Base-by-base conservation (phyloP, 352 stramenopile species). In the Phytopythium mirpurense region DNA sequence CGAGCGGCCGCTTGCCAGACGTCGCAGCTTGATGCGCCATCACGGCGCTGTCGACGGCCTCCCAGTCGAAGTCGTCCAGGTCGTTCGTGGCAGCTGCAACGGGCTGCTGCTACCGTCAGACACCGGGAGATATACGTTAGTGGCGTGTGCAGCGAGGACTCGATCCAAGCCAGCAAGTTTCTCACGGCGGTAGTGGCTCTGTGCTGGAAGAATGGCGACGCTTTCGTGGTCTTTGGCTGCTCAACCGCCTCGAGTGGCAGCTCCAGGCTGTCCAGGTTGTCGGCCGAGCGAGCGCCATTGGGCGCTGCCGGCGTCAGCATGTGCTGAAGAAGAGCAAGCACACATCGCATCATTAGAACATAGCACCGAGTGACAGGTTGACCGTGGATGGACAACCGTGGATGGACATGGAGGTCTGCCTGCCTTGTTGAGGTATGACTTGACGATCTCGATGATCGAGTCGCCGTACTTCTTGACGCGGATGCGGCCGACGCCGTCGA, bases 401-500 rank as follows among this genome's bases (percentile, higher is more conserved):
- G 32, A 45, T 42, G 12, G 37, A n/a, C n/a, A n/a, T n/a, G n/a
- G n/a, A n/a, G n/a, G n/a, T n/a, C n/a, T n/a, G n/a, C n/a, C n/a
- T 57, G 91, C 83, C 76, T 91, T 92, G 60, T 62, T 62, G 27
- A 95, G 60, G 53, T 92, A 91, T 6, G 59, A 74, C 54, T 88
- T 78, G 34, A 95, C 82, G 35, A 95, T 90, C 9, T 84, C 65
- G 29, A 95, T 88, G 63, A 95, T 92, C 23, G 84, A 65, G 26
- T 84, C 70, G 21, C 84, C 84, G 58, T 89, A 95, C 49, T 95
- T 95, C 55, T 93, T 91, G 19, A 90, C 78, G 15, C 84, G 84
- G 63, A 81, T 93, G 7, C 78, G 74, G 41, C 84, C 84, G 14
- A 95, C 70, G 40, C 84, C 84, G 44, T 95, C 84, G 35, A 95